Percentiles rank a stretch among this genome's conserved stretches.
Evolutionary conservation across 192 early-diverging fungal genomes (phyloP).

Genomic region (Podila epicladia): DNA sequence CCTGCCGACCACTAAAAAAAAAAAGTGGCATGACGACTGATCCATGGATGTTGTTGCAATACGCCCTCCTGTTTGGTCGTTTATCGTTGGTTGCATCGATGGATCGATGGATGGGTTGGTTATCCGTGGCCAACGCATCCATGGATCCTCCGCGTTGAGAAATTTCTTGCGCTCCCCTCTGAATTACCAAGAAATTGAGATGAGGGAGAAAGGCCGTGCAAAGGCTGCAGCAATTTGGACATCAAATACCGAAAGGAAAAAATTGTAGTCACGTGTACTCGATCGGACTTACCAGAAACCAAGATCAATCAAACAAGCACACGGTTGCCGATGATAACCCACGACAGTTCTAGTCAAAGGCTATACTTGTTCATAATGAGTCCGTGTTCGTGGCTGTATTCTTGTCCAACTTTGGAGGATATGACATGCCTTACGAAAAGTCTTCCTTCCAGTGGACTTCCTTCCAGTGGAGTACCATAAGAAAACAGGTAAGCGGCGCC

Average conservation of each 20-base stretch:
- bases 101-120: constrained; percentile 1
- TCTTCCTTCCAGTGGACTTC: too few species aligned
- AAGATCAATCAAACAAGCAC: too few species aligned
- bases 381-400: too few species aligned
- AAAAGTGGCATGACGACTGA: not conserved
- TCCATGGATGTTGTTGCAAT: not conserved
- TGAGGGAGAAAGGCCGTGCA: constrained; percentile 3
- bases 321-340: too few species aligned
- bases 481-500: too few species aligned
- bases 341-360: too few species aligned
- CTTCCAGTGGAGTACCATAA: too few species aligned
- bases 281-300: too few species aligned
- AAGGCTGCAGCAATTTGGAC: too few species aligned
- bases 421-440: too few species aligned
- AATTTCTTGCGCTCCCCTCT: constrained; percentile 4
- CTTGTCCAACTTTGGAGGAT: too few species aligned
- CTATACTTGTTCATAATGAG: too few species aligned
- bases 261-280: not conserved
- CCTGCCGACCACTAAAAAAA: not conserved
- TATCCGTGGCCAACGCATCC: not conserved
- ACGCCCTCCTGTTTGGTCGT: not conserved
- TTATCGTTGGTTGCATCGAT: not conserved
- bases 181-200: not conserved
- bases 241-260: not conserved
- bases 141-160: not conserved